Evolutionary conservation across 192 early-diverging fungal genomes (phyloP).

Genomic region (Podochytrium sp.): DNA sequence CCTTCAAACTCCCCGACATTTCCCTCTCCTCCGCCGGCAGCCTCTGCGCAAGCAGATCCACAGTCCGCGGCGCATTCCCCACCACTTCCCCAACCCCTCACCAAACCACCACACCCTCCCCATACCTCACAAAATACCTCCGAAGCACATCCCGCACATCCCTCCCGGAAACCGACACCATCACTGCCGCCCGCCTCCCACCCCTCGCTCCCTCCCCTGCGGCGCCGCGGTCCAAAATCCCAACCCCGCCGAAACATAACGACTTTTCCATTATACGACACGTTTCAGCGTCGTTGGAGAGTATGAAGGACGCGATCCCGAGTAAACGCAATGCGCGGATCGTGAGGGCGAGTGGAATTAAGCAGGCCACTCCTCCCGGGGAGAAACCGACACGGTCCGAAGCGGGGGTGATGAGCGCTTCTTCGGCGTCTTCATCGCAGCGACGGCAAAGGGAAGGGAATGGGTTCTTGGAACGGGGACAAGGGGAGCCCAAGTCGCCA

Average conservation of each 20-base stretch:
- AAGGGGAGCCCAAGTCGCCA: neutral
- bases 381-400: too few relatives aligned
- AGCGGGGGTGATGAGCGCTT: neutral
- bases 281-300: neutral
- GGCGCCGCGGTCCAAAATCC: neutral
- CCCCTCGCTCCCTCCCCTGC: neutral
- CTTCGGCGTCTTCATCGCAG: neutral
- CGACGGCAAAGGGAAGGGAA: neutral
- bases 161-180: neutral
- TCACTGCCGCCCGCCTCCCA: neutral
- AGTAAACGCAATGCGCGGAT: conserved; percentile 5
- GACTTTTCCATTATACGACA: neutral
- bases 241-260: neutral
- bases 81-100: neutral
- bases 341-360: neutral
- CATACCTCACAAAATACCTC: conserved; percentile 3
- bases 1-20: conserved; percentile 10
- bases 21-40: neutral
- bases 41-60: neutral
- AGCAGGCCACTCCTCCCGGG: too few relatives aligned
- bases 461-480: neutral
- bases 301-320: conserved; percentile 2
- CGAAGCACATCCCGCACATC: neutral
- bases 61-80: neutral
- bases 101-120: neutral